Evolutionary conservation across 2,329 filamentous ascomycete genomes (phyloP).

Genomic region (Fusarium beomiforme): DNA sequence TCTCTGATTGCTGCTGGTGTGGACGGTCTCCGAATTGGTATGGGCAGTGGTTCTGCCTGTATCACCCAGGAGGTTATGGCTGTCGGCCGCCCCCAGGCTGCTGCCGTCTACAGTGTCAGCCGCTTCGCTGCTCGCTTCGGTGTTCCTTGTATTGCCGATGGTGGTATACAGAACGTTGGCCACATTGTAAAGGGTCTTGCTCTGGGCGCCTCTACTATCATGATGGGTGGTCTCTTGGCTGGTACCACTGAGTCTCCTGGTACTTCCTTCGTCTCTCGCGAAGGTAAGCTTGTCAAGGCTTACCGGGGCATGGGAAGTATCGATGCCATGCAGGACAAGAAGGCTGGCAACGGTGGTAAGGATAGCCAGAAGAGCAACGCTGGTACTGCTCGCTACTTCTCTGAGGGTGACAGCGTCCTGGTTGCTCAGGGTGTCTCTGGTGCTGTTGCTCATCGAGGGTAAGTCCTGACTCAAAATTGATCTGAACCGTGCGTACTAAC

Average conservation of each 20-base stretch:
- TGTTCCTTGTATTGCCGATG: slow-evolving; percentile 97
- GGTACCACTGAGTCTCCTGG: slow-evolving; percentile 98
- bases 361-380: slow-evolving; percentile 86
- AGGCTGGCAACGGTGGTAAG: slow-evolving; percentile 79
- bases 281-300: slow-evolving; percentile 98
- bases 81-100: slow-evolving; percentile 94
- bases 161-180: slow-evolving; percentile 97
- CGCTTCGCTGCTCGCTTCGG: slow-evolving; percentile 92
- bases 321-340: slow-evolving; percentile 99
- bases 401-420: slow-evolving; percentile 91
- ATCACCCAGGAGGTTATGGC: slow-evolving; percentile 99
- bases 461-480: slow-evolving; percentile 39
- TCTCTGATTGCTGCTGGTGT: slow-evolving; percentile 91
- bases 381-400: slow-evolving; percentile 97
- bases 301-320: slow-evolving; percentile 99
- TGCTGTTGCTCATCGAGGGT: slow-evolving; percentile 79
- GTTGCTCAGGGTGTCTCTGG: slow-evolving; percentile 97
- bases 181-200: slow-evolving; percentile 99
- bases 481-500: slow-evolving; percentile 44
- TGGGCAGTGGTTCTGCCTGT: slow-evolving; percentile 97
- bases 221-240: slow-evolving; percentile 98
- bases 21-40: slow-evolving; percentile 96
- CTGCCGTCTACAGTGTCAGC: slow-evolving; percentile 89
- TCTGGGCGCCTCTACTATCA: slow-evolving; percentile 92
- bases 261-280: slow-evolving; percentile 93